Percentiles rank a stretch among this genome's conserved stretches.
Evolutionary conservation across 2,329 filamentous ascomycete species (phyloP).

Genomic region (Gliomastix tumulicola): DNA sequence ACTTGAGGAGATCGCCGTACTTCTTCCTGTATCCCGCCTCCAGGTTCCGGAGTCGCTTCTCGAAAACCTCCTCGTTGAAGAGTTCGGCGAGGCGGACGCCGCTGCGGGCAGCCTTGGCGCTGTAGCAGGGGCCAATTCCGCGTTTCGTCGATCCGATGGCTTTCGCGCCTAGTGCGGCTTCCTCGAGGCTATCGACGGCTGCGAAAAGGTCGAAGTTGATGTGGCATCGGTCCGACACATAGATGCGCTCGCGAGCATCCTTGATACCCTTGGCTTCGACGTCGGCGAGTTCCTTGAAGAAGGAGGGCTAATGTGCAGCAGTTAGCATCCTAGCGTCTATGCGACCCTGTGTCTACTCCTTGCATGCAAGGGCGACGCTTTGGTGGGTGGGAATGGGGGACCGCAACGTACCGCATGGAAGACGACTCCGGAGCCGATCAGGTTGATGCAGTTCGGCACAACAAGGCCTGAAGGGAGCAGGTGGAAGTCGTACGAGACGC

Average conservation of each 20-base stretch:
- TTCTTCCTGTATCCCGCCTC: constrained; percentile 55
- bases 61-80: constrained; percentile 60
- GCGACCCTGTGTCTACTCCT: background rate
- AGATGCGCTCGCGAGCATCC: constrained; percentile 40
- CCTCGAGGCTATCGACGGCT: constrained; percentile 63
- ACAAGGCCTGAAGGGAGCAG: constrained; percentile 65
- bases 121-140: constrained; percentile 5
- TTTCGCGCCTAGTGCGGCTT: constrained; percentile 35
- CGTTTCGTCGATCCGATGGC: constrained; percentile 3
- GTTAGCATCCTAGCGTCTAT: background rate
- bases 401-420: background rate
- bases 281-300: constrained; percentile 27
- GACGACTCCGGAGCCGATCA: constrained; percentile 60
- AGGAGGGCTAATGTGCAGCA: constrained; percentile 19
- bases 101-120: constrained; percentile 33
- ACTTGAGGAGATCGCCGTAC: constrained; percentile 58
- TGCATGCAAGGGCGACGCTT: background rate
- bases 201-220: constrained; percentile 60
- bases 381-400: background rate
- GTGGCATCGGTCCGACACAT: constrained; percentile 55
- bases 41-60: constrained; percentile 56
- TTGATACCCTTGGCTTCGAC: constrained; percentile 19
- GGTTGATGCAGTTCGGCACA: constrained; percentile 61
- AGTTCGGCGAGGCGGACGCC: constrained; percentile 63
- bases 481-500: constrained; percentile 42